A percentile compares a stretch with the other conserved stretches of the same genome.
Evolutionary conservation across 768 basidiomycete genomes (phyloP).

Genomic region (Panus rudis): DNA sequence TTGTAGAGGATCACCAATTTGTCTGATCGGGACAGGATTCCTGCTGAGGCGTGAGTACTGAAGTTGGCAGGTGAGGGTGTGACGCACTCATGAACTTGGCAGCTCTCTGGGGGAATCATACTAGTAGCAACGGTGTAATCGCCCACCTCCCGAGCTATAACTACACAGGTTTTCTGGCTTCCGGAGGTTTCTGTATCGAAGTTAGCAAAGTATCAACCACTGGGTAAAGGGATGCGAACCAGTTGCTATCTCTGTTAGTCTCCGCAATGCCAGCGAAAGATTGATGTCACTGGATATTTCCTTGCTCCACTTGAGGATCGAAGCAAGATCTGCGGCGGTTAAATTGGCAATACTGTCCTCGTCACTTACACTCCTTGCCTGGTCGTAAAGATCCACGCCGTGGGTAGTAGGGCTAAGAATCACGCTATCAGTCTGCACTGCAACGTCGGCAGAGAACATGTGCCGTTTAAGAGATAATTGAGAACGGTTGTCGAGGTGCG

Average conservation of each 20-base stretch:
- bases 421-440: slow-evolving; percentile 49
- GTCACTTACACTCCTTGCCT: slow-evolving; percentile 33
- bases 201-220: neutral
- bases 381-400: slow-evolving; percentile 20
- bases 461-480: slow-evolving; percentile 45
- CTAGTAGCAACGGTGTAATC: slow-evolving; percentile 68
- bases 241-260: slow-evolving; percentile 65
- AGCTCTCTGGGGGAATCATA: slow-evolving; percentile 49
- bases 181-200: slow-evolving; percentile 46
- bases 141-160: slow-evolving; percentile 61
- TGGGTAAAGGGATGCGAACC: slow-evolving; percentile 32
- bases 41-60: slow-evolving; percentile 25
- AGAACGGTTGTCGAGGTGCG: slow-evolving; percentile 36
- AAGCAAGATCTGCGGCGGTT: slow-evolving; percentile 53
- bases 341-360: slow-evolving; percentile 50
- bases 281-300: slow-evolving; percentile 72
- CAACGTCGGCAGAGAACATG: slow-evolving; percentile 52
- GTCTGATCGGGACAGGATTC: slow-evolving; percentile 53
- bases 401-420: slow-evolving; percentile 25
- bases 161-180: slow-evolving; percentile 61
- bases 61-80: neutral
- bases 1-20: slow-evolving; percentile 54
- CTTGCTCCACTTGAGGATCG: slow-evolving; percentile 69
- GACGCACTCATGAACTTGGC: slow-evolving; percentile 64
- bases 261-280: slow-evolving; percentile 54